These are phyloP conservation scores for Sungouiella thailandica DNA, from an alignment of 805 yeast genomes.

Conservation along the genomic window DNA sequence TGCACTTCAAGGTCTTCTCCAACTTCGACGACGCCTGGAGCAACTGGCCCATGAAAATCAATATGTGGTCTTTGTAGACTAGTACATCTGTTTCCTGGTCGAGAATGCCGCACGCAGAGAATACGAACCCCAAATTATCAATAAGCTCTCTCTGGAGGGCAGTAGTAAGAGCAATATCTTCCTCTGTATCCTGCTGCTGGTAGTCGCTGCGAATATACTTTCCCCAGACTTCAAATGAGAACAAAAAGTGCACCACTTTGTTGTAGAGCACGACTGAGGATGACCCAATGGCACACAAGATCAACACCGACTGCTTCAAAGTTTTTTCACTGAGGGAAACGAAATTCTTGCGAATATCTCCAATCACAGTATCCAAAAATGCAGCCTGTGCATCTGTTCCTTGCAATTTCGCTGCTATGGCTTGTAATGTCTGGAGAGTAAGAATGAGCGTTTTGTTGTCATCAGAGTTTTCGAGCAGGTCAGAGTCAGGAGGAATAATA, in stretches of 20 bases:
- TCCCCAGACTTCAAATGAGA: constrained; percentile 40
- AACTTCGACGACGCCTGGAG: constrained; percentile 60
- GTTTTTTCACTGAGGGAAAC: constrained; percentile 47
- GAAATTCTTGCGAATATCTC: constrained; percentile 52
- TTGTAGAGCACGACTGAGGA: constrained; percentile 45
- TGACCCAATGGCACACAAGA: constrained; percentile 52
- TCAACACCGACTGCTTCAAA: constrained; percentile 55
- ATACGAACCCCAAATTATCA: constrained; percentile 55
- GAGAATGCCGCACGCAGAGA: constrained; percentile 34
- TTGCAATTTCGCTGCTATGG: constrained; percentile 5
- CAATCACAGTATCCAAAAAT: constrained; percentile 22
- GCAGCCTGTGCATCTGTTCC: constrained; percentile 27
- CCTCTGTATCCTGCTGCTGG: constrained; percentile 12
- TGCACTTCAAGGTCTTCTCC: constrained; percentile 65
- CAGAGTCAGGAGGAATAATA: constrained; percentile 24
- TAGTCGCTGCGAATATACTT: constrained; percentile 25
- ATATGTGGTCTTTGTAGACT: constrained; percentile 57
- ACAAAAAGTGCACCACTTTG: constrained; percentile 32
- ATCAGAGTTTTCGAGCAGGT: constrained; percentile 27
- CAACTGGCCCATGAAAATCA: constrained; percentile 64
- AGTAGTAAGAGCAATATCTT: constrained; percentile 36
- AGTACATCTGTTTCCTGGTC: constrained; percentile 33
- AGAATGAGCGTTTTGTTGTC: constrained; percentile 32
- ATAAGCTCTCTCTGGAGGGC: constrained; percentile 57
- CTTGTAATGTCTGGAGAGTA: constrained; percentile 29